Base-by-base conservation (phyloP, 2,329 filamentous ascomycete genomes). In the Pestalotiopsis sp. region DNA sequence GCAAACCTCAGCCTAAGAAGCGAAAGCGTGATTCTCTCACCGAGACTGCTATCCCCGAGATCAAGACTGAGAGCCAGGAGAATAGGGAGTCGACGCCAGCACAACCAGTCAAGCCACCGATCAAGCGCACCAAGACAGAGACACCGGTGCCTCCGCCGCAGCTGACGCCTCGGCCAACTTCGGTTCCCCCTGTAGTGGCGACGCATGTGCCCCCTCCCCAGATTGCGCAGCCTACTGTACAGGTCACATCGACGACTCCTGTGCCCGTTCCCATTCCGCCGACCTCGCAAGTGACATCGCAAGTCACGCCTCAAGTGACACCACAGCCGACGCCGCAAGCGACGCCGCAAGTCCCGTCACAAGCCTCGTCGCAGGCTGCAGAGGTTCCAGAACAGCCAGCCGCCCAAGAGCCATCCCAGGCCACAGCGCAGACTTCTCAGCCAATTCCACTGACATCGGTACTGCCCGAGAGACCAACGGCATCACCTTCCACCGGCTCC, bases 61-160 rank as follows among this genome's bases (percentile, higher is more conserved):
- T 78, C 67, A 79, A 77, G 68, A 70, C 76, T 45, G 76, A 77
- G 45, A 72, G 64, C 20, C 49, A 68, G 11, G 76, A 76, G 68
- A 75, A 62, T 70, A 75, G 2, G 78, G 79, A 66, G 71, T 67
- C 7, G 65, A 69, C 3, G 79, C 80, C 36, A 58, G 70, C 71
- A 23, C 69, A 70, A 36, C 56, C 69, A 27, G 39, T 75, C n/a
- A 80, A 77, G 41, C 84, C 84, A 38, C 81, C 80, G 68, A 68
- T 79, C 31, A 89, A 89, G 75, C 83, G 86, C 41, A 84, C 80
- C 71, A 89, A 88, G 76, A 88, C 84, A 27, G 87, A 89, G 76
- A 89, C 87, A 14, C 87, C 87, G 12, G 82, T 88, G 38, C 86
- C 84, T 63, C 83, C 83, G 57, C 78, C 80, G 12, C 79, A 82